phyloP scores from a whole-genome alignment of 257 asterid species.

The Gentiana macrophylla region DNA sequence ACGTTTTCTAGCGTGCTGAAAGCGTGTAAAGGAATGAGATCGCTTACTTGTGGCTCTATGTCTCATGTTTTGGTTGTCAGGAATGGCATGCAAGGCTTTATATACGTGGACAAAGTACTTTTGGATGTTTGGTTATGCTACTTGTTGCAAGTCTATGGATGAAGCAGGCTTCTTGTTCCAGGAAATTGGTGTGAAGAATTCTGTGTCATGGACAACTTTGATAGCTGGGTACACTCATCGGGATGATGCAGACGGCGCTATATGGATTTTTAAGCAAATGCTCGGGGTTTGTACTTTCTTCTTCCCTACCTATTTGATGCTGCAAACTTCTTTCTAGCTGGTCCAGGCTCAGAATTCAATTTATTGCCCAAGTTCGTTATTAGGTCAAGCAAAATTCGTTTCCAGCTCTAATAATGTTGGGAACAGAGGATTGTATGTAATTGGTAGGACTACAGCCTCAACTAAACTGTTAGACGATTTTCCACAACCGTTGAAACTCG shows the following conservation, averaged over 20 bases:
- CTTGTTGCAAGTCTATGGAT: slow-evolving; percentile 46
- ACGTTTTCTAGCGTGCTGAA: slow-evolving; percentile 71
- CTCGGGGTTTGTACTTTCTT: slow-evolving; percentile 30
- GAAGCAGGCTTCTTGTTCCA: slow-evolving; percentile 46
- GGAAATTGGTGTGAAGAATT: slow-evolving; percentile 49
- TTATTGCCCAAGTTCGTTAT: too few species aligned
- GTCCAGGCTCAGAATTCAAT: too few species aligned
- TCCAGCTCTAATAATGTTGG: slow-evolving; percentile 6
- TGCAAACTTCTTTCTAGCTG: too few species aligned
- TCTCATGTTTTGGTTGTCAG: slow-evolving; percentile 49
- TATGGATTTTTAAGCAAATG: slow-evolving; percentile 56
- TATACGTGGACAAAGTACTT: slow-evolving; percentile 62
- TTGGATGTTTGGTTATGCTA: slow-evolving; percentile 54
- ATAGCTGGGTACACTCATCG: slow-evolving; percentile 75
- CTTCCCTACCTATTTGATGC: not conserved
- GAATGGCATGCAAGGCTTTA: slow-evolving; percentile 35
- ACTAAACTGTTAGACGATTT: slow-evolving; percentile 35
- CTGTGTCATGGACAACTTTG: slow-evolving; percentile 77
- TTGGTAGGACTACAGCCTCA: slow-evolving; percentile 7
- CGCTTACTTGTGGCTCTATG: slow-evolving; percentile 43
- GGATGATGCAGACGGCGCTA: slow-evolving; percentile 61
- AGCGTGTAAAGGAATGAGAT: slow-evolving; percentile 57
- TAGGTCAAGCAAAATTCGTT: too few species aligned
- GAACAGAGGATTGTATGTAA: slow-evolving; percentile 16
- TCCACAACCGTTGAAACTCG: slow-evolving; percentile 53